Percentiles rank a stretch among this genome's conserved stretches.
Conservation (phyloP, 805 yeast species). For the Myxozyma mucilagina region DNA sequence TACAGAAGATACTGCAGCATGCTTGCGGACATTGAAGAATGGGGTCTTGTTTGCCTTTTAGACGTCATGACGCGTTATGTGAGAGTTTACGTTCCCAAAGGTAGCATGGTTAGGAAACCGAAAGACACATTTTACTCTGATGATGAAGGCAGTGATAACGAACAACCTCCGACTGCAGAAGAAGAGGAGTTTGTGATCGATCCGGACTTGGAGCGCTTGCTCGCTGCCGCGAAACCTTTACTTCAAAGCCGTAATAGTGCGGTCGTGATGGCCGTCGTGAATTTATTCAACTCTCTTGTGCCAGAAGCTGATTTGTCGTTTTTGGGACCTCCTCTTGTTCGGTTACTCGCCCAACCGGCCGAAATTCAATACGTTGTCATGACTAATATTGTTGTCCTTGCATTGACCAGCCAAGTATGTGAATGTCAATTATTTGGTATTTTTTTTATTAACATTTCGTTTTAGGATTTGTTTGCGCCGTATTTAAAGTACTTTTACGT, state of each 20-base stretch:
- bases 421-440: no score
- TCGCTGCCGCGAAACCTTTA: constrained; percentile 50
- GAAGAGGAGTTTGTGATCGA: constrained; percentile 43
- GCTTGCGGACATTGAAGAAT: constrained; percentile 60
- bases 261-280: constrained; percentile 61
- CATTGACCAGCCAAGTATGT: constrained; percentile 16
- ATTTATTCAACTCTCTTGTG: constrained; percentile 58
- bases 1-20: constrained; percentile 58
- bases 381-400: constrained; percentile 48
- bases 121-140: constrained; percentile 36
- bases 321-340: constrained; percentile 54
- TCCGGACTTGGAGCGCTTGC: constrained; percentile 58
- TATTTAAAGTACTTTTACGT: constrained; percentile 49
- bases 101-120: constrained; percentile 22
- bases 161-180: constrained; percentile 9
- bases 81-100: constrained; percentile 52
- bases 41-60: constrained; percentile 62
- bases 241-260: constrained; percentile 55
- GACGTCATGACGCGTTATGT: constrained; percentile 69
- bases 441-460: constrained; percentile 4
- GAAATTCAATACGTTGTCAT: constrained; percentile 46
- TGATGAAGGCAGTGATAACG: constrained; percentile 40
- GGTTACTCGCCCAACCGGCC: constrained; percentile 43
- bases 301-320: constrained; percentile 55
- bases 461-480: constrained; percentile 41